A percentile compares a stretch with the other conserved stretches of the same genome.
Conservation (phyloP, 306 rosid genomes). For the Arachis stenosperma region DNA sequence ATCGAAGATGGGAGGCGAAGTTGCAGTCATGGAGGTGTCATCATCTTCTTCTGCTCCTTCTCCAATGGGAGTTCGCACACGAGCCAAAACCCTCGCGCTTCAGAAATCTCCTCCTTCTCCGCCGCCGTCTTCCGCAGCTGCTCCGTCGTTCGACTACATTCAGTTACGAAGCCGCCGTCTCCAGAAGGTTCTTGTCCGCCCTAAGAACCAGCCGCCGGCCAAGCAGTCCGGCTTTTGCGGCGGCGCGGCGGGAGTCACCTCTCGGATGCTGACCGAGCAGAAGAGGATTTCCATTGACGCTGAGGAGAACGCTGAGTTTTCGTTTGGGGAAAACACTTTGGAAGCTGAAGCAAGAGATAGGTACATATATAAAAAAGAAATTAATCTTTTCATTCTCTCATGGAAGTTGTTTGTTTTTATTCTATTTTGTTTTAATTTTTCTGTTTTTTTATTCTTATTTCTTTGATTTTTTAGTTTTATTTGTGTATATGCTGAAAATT, state of each 20-base stretch:
- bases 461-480: background rate
- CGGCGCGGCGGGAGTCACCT: background rate
- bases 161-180: conserved; percentile 77
- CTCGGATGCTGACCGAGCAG: conserved; percentile 19
- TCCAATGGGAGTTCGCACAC: conserved; percentile 53
- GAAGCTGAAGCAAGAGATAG: conserved; percentile 49
- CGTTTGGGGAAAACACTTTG: conserved; percentile 49
- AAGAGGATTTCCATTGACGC: conserved; percentile 1
- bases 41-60: conserved; percentile 22
- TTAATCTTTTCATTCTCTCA: background rate
- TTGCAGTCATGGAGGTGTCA: conserved; percentile 63
- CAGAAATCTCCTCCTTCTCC: conserved; percentile 26
- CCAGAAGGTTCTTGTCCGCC: conserved; percentile 40
- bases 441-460: background rate
- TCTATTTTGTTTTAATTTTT: background rate
- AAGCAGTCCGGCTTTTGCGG: conserved; percentile 6
- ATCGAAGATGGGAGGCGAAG: conserved; percentile 52
- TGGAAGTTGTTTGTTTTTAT: background rate
- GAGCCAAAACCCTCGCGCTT: conserved; percentile 64
- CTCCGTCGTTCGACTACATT: conserved; percentile 47
- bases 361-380: conserved; percentile 22
- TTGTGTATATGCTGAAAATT: background rate
- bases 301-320: conserved; percentile 43
- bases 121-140: too few relatives aligned
- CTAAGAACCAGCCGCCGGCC: conserved; percentile 9